These are phyloP conservation scores for Sporothrix protearum DNA, from an alignment of 2,329 filamentous ascomycete species.

Conservation along the genomic window DNA sequence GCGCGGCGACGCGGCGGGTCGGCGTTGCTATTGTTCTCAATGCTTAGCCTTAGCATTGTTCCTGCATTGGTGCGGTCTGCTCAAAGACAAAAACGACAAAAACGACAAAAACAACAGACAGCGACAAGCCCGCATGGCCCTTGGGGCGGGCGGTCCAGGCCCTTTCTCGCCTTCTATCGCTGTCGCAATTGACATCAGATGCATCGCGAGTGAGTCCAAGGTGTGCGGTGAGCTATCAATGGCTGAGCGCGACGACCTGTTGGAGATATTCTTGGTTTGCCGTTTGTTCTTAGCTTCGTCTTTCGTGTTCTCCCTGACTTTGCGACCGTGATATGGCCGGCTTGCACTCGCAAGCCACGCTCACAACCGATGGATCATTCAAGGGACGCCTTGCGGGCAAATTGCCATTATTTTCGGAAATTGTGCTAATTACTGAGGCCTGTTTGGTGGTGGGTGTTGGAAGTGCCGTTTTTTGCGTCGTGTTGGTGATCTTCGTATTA, in stretches of 20 bases:
- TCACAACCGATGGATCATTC: neutral
- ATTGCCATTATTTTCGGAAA: slow-evolving; percentile 4
- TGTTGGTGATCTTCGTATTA: neutral
- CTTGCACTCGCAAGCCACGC: neutral
- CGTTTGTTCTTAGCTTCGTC: neutral
- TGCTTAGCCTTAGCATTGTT: slow-evolving; percentile 26
- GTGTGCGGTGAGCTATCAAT: neutral
- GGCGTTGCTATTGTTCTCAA: slow-evolving; percentile 22
- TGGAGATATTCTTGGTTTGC: neutral
- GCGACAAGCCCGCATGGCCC: neutral
- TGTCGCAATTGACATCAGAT: slow-evolving; percentile 7
- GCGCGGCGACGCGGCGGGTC: neutral
- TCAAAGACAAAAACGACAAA: neutral
- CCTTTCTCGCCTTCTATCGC: neutral
- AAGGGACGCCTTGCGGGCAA: too few species aligned
- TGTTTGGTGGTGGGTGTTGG: neutral
- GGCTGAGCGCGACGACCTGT: neutral
- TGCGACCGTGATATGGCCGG: neutral
- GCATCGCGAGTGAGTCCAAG: neutral
- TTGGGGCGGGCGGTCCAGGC: neutral
- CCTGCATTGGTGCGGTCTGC: slow-evolving; percentile 12
- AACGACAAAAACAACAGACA: too few species aligned
- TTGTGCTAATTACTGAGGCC: neutral
- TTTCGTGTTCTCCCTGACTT: neutral
- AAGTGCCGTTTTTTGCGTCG: neutral